phyloP scores from a whole-genome alignment of 345 rosid species.

The Arabidopsis arenosa region DNA sequence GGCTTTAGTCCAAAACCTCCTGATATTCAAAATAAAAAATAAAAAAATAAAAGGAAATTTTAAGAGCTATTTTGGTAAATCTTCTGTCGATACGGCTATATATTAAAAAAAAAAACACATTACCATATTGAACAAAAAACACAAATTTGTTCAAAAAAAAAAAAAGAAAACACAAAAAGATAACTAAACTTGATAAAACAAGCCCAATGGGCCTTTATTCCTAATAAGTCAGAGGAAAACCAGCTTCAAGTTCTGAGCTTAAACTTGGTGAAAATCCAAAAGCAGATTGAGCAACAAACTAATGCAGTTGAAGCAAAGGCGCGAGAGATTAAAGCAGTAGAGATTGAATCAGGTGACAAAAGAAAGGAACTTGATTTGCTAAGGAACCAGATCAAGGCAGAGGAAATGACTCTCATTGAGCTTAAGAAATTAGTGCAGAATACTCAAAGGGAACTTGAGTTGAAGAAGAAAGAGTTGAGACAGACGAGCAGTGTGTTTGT shows the following conservation, averaged over 20 bases:
- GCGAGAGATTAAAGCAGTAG: background rate
- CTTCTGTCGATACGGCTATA: background rate
- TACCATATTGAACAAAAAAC: too few relatives aligned
- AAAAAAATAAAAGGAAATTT: too few relatives aligned
- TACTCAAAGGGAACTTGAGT: conserved; percentile 1
- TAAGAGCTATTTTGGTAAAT: background rate
- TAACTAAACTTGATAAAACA: too few relatives aligned
- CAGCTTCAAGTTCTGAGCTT: conserved; percentile 1
- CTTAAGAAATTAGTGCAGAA: background rate
- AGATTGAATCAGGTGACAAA: background rate
- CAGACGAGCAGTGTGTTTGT: conserved; percentile 12
- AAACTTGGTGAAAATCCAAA: background rate
- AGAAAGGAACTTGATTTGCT: conserved; percentile 14
- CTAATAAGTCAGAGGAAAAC: background rate
- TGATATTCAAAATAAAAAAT: too few relatives aligned
- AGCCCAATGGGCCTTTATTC: background rate
- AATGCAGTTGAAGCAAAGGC: too few relatives aligned
- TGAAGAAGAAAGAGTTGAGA: conserved; percentile 25
- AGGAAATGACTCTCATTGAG: conserved; percentile 5
- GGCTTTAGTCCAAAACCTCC: too few relatives aligned
- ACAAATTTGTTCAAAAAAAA: too few relatives aligned
- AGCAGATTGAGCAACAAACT: background rate
- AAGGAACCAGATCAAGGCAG: conserved; percentile 20
- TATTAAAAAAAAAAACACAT: too few relatives aligned
- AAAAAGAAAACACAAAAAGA: too few relatives aligned